These are phyloP conservation scores for Stagonosporopsis tanaceti DNA, from an alignment of 2,329 filamentous ascomycete species.

Conservation along the genomic window DNA sequence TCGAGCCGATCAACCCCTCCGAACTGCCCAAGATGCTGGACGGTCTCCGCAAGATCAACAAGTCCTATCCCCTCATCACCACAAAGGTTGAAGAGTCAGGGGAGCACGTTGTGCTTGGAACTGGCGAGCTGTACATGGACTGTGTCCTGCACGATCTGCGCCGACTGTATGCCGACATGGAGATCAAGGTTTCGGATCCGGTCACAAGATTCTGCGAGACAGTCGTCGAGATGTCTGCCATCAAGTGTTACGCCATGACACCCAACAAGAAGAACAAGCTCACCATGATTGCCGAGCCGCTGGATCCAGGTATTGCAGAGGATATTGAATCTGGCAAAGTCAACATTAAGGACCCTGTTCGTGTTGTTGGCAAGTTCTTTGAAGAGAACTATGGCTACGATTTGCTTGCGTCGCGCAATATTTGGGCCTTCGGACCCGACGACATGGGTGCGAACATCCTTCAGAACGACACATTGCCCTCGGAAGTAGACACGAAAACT, in stretches of 20 bases:
- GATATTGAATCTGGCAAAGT: slow-evolving; percentile 93
- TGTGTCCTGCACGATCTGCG: slow-evolving; percentile 96
- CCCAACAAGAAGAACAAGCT: slow-evolving; percentile 99
- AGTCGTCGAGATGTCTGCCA: slow-evolving; percentile 94
- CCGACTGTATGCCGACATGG: slow-evolving; percentile 96
- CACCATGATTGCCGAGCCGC: slow-evolving; percentile 95
- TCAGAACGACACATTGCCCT: slow-evolving; percentile 94
- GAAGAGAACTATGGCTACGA: slow-evolving; percentile 98
- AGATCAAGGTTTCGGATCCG: slow-evolving; percentile 97
- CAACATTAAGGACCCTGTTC: slow-evolving; percentile 89
- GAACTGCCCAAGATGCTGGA: slow-evolving; percentile 99
- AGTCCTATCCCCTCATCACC: slow-evolving; percentile 92
- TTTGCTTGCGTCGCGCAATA: slow-evolving; percentile 88
- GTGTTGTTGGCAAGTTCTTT: slow-evolving; percentile 95
- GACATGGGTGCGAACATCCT: slow-evolving; percentile 94
- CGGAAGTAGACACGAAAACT: slow-evolving; percentile 92
- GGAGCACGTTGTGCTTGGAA: slow-evolving; percentile 93
- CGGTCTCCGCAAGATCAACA: slow-evolving; percentile 94
- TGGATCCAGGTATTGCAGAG: slow-evolving; percentile 92
- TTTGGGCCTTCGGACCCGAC: slow-evolving; percentile 98
- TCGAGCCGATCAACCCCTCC: slow-evolving; percentile 97
- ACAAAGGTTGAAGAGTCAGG: slow-evolving; percentile 99
- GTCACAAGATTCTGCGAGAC: slow-evolving; percentile 98
- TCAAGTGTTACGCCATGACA: slow-evolving; percentile 96
- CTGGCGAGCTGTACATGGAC: slow-evolving; percentile 99